Percentiles rank a stretch among this genome's conserved stretches.
Evolutionary conservation across 176 grass and related monocot species (phyloP).

Genomic region (Canna indica): DNA sequence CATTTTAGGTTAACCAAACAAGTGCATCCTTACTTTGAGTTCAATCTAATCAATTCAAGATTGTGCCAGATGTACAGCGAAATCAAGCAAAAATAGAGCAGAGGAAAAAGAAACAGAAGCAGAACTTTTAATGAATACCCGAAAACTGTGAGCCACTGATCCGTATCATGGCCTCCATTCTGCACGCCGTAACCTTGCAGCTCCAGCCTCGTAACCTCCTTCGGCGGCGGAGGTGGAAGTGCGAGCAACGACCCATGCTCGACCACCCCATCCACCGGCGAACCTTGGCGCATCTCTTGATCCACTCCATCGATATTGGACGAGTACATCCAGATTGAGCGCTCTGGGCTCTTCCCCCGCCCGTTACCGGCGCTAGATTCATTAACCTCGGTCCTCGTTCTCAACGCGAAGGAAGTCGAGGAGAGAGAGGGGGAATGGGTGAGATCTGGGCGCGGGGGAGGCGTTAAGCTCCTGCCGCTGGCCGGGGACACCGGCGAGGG

Average conservation of each 20-base stretch:
- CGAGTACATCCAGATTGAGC: not conserved
- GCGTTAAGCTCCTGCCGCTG: too few relatives aligned
- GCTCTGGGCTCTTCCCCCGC: not conserved
- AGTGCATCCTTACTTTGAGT: not conserved
- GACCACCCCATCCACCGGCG: slow-evolving; percentile 6
- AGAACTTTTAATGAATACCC: not conserved
- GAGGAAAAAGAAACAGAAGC: not conserved
- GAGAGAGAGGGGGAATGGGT: not conserved
- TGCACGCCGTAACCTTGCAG: not conserved
- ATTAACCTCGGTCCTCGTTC: not conserved
- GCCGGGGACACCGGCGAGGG: not conserved
- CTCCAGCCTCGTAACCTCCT: not conserved
- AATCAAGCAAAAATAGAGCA: not conserved
- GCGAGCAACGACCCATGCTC: not conserved
- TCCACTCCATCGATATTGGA: not conserved
- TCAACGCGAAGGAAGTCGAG: not conserved
- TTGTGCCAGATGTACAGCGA: not conserved
- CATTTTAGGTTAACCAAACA: too few relatives aligned
- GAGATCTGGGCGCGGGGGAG: not conserved
- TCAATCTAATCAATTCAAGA: not conserved
- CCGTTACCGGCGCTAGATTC: not conserved
- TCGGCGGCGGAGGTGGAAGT: not conserved
- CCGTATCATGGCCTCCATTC: not conserved
- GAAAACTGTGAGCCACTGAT: slow-evolving; percentile 11
- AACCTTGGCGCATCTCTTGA: not conserved